Conservation (phyloP, 345 rosid genomes). For the Barbarea vulgaris region DNA sequence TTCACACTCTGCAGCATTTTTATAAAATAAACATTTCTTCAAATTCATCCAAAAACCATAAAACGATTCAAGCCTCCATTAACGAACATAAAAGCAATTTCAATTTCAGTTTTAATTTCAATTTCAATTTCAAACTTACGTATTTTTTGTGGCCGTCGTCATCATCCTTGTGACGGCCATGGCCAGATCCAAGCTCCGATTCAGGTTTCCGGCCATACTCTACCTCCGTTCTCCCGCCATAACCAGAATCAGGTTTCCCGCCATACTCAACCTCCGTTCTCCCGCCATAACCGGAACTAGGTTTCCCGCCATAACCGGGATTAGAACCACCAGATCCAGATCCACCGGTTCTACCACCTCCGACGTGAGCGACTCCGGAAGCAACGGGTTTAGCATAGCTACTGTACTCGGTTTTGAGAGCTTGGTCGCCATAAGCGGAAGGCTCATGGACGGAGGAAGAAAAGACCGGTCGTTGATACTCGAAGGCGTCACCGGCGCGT, state of each 20-base stretch:
- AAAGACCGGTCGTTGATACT: slow-evolving; percentile 69
- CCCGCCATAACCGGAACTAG: background rate
- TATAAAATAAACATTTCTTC: background rate
- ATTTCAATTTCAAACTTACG: slow-evolving; percentile 45
- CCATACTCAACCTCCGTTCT: slow-evolving; percentile 45
- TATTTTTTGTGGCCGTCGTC: slow-evolving; percentile 67
- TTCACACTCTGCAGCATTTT: background rate
- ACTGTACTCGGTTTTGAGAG: slow-evolving; percentile 66
- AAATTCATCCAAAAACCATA: background rate
- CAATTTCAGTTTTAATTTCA: background rate
- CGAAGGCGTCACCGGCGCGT: slow-evolving; percentile 53
- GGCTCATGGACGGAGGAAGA: slow-evolving; percentile 57
- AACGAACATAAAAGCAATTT: background rate
- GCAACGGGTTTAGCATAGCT: slow-evolving; percentile 68
- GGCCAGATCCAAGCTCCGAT: slow-evolving; percentile 50
- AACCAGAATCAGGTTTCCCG: slow-evolving; percentile 32
- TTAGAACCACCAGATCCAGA: slow-evolving; percentile 19
- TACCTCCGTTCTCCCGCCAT: slow-evolving; percentile 35
- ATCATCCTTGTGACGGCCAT: slow-evolving; percentile 47
- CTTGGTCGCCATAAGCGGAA: slow-evolving; percentile 65
- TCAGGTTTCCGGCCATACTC: slow-evolving; percentile 43
- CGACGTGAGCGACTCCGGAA: slow-evolving; percentile 45
- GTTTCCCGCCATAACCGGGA: slow-evolving; percentile 32
- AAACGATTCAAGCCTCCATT: background rate
- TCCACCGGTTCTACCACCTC: slow-evolving; percentile 21